Conservation (phyloP, 441 rosid genomes). For the Adansonia madagascariensis region DNA sequence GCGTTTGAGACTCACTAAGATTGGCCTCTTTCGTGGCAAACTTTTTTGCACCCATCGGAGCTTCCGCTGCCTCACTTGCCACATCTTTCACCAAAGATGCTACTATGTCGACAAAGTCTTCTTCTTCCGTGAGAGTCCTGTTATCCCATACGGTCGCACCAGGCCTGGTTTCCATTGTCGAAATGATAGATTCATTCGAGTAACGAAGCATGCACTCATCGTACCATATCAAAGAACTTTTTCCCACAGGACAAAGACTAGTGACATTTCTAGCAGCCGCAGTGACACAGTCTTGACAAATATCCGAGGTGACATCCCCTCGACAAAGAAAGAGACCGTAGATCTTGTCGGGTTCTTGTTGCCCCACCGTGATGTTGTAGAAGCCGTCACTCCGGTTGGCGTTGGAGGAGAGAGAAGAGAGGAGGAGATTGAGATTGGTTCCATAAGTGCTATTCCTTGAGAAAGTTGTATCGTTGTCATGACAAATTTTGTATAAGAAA, state of each 20-base stretch:
- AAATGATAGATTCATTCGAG: constrained; percentile 32
- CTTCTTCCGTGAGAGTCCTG: not conserved
- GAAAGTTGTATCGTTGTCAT: not conserved
- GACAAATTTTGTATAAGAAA: constrained; percentile 1
- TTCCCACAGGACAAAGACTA: constrained; percentile 33
- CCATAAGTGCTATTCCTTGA: constrained; percentile 16
- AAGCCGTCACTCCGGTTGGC: constrained; percentile 13
- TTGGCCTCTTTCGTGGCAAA: not conserved
- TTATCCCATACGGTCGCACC: not conserved
- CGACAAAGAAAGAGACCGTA: constrained; percentile 25
- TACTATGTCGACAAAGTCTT: not conserved
- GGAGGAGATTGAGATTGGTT: constrained; percentile 16
- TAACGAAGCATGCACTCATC: constrained; percentile 45
- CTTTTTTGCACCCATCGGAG: constrained; percentile 16
- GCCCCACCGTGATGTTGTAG: constrained; percentile 19
- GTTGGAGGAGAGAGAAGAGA: constrained; percentile 11
- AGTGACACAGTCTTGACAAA: constrained; percentile 36
- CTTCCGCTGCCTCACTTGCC: not conserved
- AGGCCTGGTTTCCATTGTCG: not conserved
- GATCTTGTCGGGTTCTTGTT: not conserved
- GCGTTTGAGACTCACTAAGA: not conserved
- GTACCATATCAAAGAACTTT: constrained; percentile 34
- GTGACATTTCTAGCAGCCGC: constrained; percentile 18
- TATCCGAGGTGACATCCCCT: constrained; percentile 16
- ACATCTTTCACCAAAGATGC: not conserved